Conservation (phyloP, 148 eudicot genomes). For the Rhododendron mucronatum region DNA sequence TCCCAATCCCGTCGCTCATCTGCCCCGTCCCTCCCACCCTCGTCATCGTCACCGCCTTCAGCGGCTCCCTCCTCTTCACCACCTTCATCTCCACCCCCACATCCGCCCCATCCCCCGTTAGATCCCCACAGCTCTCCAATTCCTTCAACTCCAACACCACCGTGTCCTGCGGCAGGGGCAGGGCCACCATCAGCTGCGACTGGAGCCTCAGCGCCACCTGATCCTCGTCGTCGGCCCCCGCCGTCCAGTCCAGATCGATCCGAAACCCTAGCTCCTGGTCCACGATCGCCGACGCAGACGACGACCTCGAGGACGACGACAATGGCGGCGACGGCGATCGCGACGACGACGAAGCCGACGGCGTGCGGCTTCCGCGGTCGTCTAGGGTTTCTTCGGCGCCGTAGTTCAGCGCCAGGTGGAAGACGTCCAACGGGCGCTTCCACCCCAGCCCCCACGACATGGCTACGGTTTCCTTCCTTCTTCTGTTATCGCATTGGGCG, state of each 20-base stretch:
- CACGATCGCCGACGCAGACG: slow-evolving; percentile 12
- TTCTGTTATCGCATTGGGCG: not conserved
- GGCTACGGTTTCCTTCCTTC: slow-evolving; percentile 1
- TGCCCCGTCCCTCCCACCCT: slow-evolving; percentile 74
- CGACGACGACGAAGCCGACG: slow-evolving; percentile 23
- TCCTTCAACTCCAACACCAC: slow-evolving; percentile 49
- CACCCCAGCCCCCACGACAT: slow-evolving; percentile 99
- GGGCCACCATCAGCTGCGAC: slow-evolving; percentile 82
- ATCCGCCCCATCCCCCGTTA: slow-evolving; percentile 8
- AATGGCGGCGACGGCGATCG: slow-evolving; percentile 11
- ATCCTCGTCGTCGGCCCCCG: slow-evolving; percentile 81
- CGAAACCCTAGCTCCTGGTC: slow-evolving; percentile 36
- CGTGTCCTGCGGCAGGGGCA: slow-evolving; percentile 82
- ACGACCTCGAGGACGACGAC: slow-evolving; percentile 12
- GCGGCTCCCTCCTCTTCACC: slow-evolving; percentile 73
- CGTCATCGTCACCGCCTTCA: slow-evolving; percentile 53
- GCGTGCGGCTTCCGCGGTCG: slow-evolving; percentile 17
- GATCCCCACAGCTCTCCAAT: not conserved
- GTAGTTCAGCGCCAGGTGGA: slow-evolving; percentile 62
- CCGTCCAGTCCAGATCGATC: slow-evolving; percentile 86
- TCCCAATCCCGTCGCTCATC: slow-evolving; percentile 84
- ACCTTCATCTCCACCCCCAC: slow-evolving; percentile 64
- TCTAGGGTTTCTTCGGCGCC: slow-evolving; percentile 42
- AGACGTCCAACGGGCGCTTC: slow-evolving; percentile 77
- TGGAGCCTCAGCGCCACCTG: slow-evolving; percentile 72